Evolutionary conservation across 176 grass and related monocot genomes (phyloP).

Genomic region (Lolium multiflorum): DNA sequence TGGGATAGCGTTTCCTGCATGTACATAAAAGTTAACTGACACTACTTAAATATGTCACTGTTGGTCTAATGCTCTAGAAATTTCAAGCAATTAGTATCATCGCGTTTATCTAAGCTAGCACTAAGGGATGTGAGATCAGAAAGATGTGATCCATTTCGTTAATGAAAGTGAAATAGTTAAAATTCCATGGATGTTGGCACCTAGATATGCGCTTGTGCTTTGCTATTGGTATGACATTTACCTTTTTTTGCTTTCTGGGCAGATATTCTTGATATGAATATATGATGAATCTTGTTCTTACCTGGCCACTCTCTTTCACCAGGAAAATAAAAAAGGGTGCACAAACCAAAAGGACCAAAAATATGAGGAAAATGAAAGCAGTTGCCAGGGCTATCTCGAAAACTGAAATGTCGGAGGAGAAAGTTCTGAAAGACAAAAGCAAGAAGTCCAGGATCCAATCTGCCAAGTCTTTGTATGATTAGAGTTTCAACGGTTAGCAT

Average conservation of each 20-base stretch:
- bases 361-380: constrained; percentile 73
- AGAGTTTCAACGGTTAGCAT: constrained; percentile 22
- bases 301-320: constrained; percentile 2
- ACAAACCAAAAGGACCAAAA: constrained; percentile 67
- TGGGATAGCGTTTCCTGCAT: background rate
- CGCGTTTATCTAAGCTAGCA: background rate
- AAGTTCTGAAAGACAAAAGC: constrained; percentile 67
- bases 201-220: background rate
- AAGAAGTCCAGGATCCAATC: constrained; percentile 79
- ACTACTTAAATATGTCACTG: background rate
- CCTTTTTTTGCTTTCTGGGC: background rate
- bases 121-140: background rate
- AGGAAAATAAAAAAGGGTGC: constrained; percentile 88
- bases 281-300: background rate
- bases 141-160: background rate
- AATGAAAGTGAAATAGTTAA: constrained; percentile 3
- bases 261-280: background rate
- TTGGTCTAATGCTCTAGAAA: background rate
- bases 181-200: no score
- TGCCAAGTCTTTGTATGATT: constrained; percentile 87
- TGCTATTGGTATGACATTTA: background rate
- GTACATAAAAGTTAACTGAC: background rate
- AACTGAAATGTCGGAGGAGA: constrained; percentile 73
- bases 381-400: constrained; percentile 63
- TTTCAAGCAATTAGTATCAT: background rate